Base-by-base conservation (phyloP, 306 rosid species). In the Corylus heterophylla region DNA sequence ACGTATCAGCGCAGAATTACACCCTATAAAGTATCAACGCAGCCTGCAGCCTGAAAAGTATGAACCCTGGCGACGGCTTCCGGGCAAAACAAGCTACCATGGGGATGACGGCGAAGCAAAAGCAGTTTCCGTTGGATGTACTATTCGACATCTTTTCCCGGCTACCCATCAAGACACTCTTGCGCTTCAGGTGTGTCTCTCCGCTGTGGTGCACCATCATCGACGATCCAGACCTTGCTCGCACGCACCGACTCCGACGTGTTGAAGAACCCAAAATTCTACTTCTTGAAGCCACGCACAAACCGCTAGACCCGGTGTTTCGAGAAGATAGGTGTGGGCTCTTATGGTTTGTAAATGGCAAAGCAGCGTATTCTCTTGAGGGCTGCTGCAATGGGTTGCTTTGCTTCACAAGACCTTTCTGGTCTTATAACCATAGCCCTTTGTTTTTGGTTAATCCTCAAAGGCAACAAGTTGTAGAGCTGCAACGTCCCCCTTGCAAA, bases 401-500 rank as follows among this genome's bases (percentile, higher is more conserved):
- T 13, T 63, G 47, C 69, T 63, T 63, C 39, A 63, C 69, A 29
- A 63, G 31, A 31, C 13, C 39, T 2, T 3, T 6, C 17, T 12
- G 42, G 17, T 20, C 29, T 0, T 35, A 3, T 3, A 3, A 2
- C 2, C 20, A 63, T 63, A 63, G 47, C 8, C 45, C 31, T 63
- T 13, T 63, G 45, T 16, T 63, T 31, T 63, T 63, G 69, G 29
- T 63, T 63, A 63, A 63, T 27, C 69, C 47, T 63, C 69, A 13
- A 8, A 63, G 69, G 39, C 47, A 63, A 31, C 20, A 63, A 31
- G 45, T 63, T 31, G 18, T 63, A 63, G 47, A 44, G 13, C 10
- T 63, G 25, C 25, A 22, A 22, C 25, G 25, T 22, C 25, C 25
- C 25, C 25, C 39, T 2, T 35, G 12, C 22, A 18, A n/a, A 20